These are phyloP conservation scores for Dentipellis fragilis DNA, from an alignment of 768 basidiomycete genomes.

Conservation along the genomic window DNA sequence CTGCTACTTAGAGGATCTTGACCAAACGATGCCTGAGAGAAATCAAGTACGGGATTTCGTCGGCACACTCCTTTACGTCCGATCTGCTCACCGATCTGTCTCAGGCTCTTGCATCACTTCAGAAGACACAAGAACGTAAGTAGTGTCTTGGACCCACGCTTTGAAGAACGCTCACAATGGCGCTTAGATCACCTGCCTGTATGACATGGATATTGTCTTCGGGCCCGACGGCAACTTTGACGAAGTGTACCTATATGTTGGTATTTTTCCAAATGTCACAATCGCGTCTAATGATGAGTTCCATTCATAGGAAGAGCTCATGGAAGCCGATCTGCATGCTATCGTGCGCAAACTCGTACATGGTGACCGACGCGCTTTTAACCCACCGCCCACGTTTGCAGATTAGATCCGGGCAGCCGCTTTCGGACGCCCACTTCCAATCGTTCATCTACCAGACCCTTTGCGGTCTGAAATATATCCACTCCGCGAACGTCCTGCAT, in stretches of 20 bases:
- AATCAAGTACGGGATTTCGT: slow-evolving; percentile 53
- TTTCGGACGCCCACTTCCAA: slow-evolving; percentile 88
- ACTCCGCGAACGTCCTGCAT: slow-evolving; percentile 95
- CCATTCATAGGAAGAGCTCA: slow-evolving; percentile 78
- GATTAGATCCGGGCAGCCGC: slow-evolving; percentile 82
- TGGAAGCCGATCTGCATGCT: slow-evolving; percentile 99
- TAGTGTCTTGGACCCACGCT: slow-evolving; percentile 4
- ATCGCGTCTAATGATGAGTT: background rate
- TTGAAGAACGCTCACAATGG: background rate
- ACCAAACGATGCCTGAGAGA: slow-evolving; percentile 95
- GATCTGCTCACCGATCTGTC: slow-evolving; percentile 9
- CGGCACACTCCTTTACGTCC: background rate
- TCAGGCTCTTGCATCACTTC: slow-evolving; percentile 90
- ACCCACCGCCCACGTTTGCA: slow-evolving; percentile 16
- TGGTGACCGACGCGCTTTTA: background rate
- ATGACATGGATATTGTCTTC: slow-evolving; percentile 98
- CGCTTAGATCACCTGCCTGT: slow-evolving; percentile 85
- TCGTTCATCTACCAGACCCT: slow-evolving; percentile 98
- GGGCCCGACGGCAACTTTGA: slow-evolving; percentile 88
- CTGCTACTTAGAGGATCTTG: slow-evolving; percentile 61
- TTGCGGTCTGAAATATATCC: slow-evolving; percentile 96
- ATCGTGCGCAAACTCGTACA: slow-evolving; percentile 48
- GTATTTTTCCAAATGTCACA: slow-evolving; percentile 19
- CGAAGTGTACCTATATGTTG: slow-evolving; percentile 88
- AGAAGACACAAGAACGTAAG: slow-evolving; percentile 96